Percentiles rank a stretch among this genome's conserved stretches.
phyloP scores from a whole-genome alignment of 345 rosid species.

The Physaria fendleri region DNA sequence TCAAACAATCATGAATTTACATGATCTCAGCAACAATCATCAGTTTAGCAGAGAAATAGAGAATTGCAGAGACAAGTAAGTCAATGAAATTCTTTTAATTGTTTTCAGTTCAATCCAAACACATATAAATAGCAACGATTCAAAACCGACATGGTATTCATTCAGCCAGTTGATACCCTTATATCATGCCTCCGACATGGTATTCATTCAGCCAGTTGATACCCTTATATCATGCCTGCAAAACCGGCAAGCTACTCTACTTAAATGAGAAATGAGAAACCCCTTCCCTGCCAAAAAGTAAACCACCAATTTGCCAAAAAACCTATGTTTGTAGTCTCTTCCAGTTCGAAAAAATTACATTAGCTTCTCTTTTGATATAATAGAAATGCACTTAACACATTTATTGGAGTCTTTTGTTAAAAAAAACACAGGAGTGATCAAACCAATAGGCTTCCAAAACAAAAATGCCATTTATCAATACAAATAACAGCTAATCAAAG shows the following conservation, averaged over 20 bases:
- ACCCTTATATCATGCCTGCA: not conserved
- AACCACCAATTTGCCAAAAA: not conserved
- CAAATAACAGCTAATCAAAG: not conserved
- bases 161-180: not conserved
- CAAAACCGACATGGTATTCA: not conserved
- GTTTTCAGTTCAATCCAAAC: not conserved
- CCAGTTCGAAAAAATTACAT: not conserved
- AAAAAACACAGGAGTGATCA: not conserved
- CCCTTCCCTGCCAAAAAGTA: not conserved
- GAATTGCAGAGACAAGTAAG: not conserved
- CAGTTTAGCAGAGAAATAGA: not conserved
- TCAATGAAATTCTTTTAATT: not conserved
- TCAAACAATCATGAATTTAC: constrained; percentile 1
- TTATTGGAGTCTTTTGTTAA: not conserved
- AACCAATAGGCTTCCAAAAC: not conserved
- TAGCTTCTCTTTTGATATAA: not conserved
- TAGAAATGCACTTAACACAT: not conserved
- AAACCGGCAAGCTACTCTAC: not conserved
- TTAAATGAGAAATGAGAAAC: not conserved
- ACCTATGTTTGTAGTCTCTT: not conserved
- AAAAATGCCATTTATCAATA: not conserved
- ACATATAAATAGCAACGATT: not conserved
- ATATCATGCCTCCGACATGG: too few relatives aligned
- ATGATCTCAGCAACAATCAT: constrained; percentile 4
- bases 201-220: too few relatives aligned